Percentiles rank a stretch among this genome's conserved stretches.
phyloP scores from a whole-genome alignment of 768 basidiomycete genomes.

The Trametes sanguinea region DNA sequence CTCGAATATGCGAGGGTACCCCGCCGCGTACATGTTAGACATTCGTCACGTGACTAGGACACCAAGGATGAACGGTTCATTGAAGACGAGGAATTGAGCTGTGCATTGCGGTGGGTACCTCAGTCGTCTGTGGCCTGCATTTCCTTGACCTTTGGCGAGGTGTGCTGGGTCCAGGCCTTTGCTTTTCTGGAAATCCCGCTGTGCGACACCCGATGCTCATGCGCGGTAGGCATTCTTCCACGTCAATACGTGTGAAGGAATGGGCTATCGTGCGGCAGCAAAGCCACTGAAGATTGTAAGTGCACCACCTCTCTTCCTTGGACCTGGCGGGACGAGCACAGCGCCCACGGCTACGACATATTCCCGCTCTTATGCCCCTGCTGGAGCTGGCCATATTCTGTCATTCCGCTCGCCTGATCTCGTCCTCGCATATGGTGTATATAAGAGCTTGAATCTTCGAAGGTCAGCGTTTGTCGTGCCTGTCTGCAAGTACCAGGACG shows the following conservation, averaged over 20 bases:
- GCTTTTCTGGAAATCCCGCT: neutral
- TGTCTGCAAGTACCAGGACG: neutral
- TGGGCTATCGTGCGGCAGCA: neutral
- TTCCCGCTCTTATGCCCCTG: neutral
- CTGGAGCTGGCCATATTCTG: conserved; percentile 2
- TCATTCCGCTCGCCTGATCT: neutral
- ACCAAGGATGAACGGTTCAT: neutral
- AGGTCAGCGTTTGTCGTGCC: neutral
- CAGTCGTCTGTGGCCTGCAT: conserved; percentile 1
- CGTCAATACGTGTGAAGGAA: neutral
- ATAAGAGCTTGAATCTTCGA: neutral
- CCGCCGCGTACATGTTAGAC: neutral
- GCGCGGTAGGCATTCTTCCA: neutral
- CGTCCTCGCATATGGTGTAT: neutral
- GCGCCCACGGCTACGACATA: neutral
- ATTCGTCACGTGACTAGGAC: neutral
- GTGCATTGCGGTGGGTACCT: neutral
- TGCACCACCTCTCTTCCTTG: neutral
- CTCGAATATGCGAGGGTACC: neutral
- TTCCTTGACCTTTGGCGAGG: neutral
- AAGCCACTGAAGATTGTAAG: conserved; percentile 12
- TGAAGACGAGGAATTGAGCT: neutral
- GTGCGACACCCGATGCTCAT: neutral
- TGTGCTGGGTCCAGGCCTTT: neutral
- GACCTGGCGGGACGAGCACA: neutral